Base-by-base conservation (phyloP, 2,329 filamentous ascomycete species). In the Fusarium verticillioides region DNA sequence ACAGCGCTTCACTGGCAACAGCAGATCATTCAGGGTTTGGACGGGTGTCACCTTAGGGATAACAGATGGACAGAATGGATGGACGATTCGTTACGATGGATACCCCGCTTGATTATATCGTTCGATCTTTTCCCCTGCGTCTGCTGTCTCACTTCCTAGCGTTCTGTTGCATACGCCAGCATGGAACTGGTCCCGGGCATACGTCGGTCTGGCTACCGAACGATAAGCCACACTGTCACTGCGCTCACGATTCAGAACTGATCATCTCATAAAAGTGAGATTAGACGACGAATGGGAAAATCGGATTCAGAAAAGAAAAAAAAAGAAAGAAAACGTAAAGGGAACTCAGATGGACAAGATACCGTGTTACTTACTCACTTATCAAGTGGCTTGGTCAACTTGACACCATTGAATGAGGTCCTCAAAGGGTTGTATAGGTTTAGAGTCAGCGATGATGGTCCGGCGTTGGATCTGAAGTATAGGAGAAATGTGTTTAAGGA, bases 61-160 rank as follows among this genome's bases (percentile, higher is more conserved):
- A 78, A 76, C 75, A 79, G 77, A 82, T 75, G 81, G 81, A 78
- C 79, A 83, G 82, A 84, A 83, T 83, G 83, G 76, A 83, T 84
- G 83, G 81, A 84, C 78, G 83, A 84, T 80, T 82, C 78, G 79
- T 81, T 77, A 83, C 76, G 83, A 85, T 79, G 83, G 82, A 85
- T 85, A 84, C 83, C 83, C 82, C 76, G 78, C 69, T 76, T 79
- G 57, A 66, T 70, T 76, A 60, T 69, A 71, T 74, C 58, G 66
- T 78, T 77, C 77, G 61, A 59, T 47, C 63, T 66, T 70, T 69
- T 66, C 44, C 70, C 53, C 46, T 75, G 63, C 73, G 56, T 72
- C 65, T 72, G 72, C 54, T 67, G 60, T 75, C 62, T 71, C 52
- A 32, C 62, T 70, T 74, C 46, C 39, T 64, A 66, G 63, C 47